A percentile compares a stretch with the other conserved stretches of the same genome.
These are phyloP conservation scores for Venturiaceae sp. DNA, from an alignment of 2,329 filamentous ascomycete genomes.

Conservation along the genomic window DNA sequence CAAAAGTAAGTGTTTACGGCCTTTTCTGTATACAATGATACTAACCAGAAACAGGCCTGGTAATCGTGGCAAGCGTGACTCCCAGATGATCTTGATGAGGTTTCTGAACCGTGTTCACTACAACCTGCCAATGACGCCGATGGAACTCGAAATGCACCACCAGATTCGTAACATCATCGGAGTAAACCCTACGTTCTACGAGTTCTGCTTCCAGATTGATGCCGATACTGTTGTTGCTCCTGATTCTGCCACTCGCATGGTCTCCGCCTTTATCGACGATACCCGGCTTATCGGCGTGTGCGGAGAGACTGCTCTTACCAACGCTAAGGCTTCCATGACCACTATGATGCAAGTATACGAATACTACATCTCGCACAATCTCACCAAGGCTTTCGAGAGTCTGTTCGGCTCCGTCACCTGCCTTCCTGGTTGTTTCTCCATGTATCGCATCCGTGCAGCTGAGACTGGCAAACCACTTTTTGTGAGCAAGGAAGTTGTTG, in stretches of 20 bases:
- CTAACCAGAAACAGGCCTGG: constrained; percentile 47
- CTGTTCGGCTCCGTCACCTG: constrained; percentile 96
- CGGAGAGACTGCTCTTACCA: constrained; percentile 87
- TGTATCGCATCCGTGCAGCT: constrained; percentile 93
- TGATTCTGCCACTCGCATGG: constrained; percentile 86
- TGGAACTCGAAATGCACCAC: constrained; percentile 97
- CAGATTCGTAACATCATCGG: constrained; percentile 98
- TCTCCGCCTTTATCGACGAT: constrained; percentile 82
- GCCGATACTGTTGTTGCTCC: constrained; percentile 89
- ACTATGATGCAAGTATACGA: constrained; percentile 99
- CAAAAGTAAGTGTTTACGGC: constrained; percentile 25
- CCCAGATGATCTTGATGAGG: constrained; percentile 96
- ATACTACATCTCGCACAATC: constrained; percentile 97
- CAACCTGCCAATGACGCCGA: constrained; percentile 88
- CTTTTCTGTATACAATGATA: neutral
- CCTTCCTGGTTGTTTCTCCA: constrained; percentile 96
- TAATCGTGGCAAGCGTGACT: constrained; percentile 98
- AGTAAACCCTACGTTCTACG: constrained; percentile 97
- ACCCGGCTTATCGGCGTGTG: constrained; percentile 89
- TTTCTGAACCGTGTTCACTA: constrained; percentile 99
- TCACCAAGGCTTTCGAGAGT: constrained; percentile 94
- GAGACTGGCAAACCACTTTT: constrained; percentile 95
- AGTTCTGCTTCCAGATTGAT: constrained; percentile 93
- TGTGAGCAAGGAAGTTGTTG: constrained; percentile 83
- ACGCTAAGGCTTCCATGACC: constrained; percentile 84